Conservation (phyloP, 2,329 filamentous ascomycete species). For the Sporothrix euskadiensis region DNA sequence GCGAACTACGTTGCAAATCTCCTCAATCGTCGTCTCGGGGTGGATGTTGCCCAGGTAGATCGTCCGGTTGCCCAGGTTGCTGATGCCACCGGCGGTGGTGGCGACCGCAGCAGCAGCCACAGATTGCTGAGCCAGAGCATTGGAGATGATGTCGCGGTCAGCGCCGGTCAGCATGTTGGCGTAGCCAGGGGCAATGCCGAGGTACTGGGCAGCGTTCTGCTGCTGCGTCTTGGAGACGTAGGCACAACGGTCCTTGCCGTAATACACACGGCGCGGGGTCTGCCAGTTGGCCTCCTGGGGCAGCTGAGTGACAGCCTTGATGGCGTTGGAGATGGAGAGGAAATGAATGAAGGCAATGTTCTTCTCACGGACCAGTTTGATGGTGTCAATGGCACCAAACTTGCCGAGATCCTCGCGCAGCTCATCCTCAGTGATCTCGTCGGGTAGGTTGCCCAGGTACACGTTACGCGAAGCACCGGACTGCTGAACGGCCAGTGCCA, state of each 20-base stretch:
- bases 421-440: conserved; percentile 89
- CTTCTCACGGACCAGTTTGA: conserved; percentile 98
- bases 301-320: conserved; percentile 95
- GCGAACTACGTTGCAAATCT: conserved; percentile 98
- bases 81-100: conserved; percentile 92
- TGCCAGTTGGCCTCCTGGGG: conserved; percentile 98
- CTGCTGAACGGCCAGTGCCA: conserved; percentile 95
- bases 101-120: conserved; percentile 95
- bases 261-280: conserved; percentile 91
- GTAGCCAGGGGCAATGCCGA: conserved; percentile 94
- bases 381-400: conserved; percentile 93
- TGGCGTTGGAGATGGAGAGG: conserved; percentile 93
- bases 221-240: conserved; percentile 99
- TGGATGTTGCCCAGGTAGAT: conserved; percentile 99
- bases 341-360: conserved; percentile 98
- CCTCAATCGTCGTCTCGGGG: conserved; percentile 97
- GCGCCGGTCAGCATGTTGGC: conserved; percentile 95
- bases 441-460: conserved; percentile 88
- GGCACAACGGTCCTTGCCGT: conserved; percentile 96
- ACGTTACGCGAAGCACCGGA: conserved; percentile 96
- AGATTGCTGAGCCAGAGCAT: conserved; percentile 93
- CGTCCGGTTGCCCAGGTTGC: conserved; percentile 95
- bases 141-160: conserved; percentile 95
- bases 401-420: conserved; percentile 92
- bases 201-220: conserved; percentile 96